Percentiles rank a stretch among this genome's conserved stretches.
phyloP scores from a whole-genome alignment of 1,284 basidiomycete genomes.

The Pseudomicrostroma phylloplanum region DNA sequence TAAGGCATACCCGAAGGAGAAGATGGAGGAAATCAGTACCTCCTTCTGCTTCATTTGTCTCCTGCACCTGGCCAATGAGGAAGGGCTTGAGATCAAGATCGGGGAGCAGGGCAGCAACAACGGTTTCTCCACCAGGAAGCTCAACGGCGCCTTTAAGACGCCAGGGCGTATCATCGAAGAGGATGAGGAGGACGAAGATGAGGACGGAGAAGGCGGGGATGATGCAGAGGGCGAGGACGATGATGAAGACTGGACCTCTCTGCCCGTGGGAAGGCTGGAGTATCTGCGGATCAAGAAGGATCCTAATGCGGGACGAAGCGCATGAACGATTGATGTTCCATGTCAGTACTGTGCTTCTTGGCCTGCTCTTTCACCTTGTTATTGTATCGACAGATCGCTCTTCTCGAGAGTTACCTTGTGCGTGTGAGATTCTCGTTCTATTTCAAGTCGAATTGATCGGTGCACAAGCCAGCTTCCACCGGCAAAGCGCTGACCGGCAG shows the following conservation, averaged over 20 bases:
- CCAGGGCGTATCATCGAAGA: constrained; percentile 18
- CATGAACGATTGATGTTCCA: constrained; percentile 8
- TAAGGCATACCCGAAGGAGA: constrained; percentile 76
- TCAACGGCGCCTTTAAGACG: constrained; percentile 24
- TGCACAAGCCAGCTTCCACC: background rate
- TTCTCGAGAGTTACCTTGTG: no score
- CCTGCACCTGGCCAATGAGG: constrained; percentile 88
- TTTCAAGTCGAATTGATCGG: background rate
- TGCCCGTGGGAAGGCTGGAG: constrained; percentile 30
- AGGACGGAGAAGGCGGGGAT: constrained; percentile 32
- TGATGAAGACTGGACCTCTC: constrained; percentile 24
- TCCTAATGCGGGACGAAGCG: constrained; percentile 35
- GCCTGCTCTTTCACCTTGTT: no score
- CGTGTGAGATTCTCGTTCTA: no score
- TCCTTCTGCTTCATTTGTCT: constrained; percentile 99
- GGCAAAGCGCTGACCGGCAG: background rate
- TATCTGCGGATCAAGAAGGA: constrained; percentile 37
- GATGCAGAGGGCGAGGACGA: constrained; percentile 21
- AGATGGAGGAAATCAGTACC: constrained; percentile 96
- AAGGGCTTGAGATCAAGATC: constrained; percentile 60
- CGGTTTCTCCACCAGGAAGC: constrained; percentile 10
- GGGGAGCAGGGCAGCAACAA: constrained; percentile 26
- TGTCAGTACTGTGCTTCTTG: no score
- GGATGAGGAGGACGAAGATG: constrained; percentile 53
- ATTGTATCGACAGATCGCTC: no score